These are phyloP conservation scores for Phytopythium delawarense DNA, from an alignment of 352 stramenopile species.

Conservation along the genomic window DNA sequence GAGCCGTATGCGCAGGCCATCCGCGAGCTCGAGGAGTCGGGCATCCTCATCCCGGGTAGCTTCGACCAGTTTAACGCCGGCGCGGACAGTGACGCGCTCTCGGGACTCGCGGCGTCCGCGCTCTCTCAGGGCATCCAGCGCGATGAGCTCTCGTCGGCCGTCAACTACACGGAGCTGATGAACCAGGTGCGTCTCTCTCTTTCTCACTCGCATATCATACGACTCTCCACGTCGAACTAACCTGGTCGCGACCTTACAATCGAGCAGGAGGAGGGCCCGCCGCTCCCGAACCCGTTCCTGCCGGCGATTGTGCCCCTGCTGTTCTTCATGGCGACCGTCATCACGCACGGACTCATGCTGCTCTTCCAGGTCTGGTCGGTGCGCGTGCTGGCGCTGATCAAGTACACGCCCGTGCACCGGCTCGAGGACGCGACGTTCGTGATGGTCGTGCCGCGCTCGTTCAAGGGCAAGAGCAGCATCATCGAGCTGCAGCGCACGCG, in stretches of 20 bases:
- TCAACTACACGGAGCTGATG: constrained; percentile 62
- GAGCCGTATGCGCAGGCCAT: constrained; percentile 77
- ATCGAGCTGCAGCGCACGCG: constrained; percentile 50
- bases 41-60: constrained; percentile 33
- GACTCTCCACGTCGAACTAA: background rate
- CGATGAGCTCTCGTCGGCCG: constrained; percentile 28
- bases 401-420: constrained; percentile 70
- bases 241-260: background rate
- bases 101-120: constrained; percentile 61
- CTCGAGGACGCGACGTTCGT: constrained; percentile 70
- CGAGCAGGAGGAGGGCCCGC: constrained; percentile 48
- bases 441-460: constrained; percentile 79
- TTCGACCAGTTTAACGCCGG: constrained; percentile 16
- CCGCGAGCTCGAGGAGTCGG: constrained; percentile 58
- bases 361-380: constrained; percentile 89
- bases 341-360: constrained; percentile 84
- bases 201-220: no score
- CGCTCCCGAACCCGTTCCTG: constrained; percentile 88
- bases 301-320: constrained; percentile 87
- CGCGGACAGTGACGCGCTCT: constrained; percentile 33
- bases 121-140: constrained; percentile 66
- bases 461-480: constrained; percentile 87
- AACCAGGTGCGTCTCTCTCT: constrained; percentile 13
- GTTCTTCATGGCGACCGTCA: constrained; percentile 73
- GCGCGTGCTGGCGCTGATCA: constrained; percentile 74